phyloP scores from a whole-genome alignment of 345 rosid genomes.

The Noccaea bulbosa region DNA sequence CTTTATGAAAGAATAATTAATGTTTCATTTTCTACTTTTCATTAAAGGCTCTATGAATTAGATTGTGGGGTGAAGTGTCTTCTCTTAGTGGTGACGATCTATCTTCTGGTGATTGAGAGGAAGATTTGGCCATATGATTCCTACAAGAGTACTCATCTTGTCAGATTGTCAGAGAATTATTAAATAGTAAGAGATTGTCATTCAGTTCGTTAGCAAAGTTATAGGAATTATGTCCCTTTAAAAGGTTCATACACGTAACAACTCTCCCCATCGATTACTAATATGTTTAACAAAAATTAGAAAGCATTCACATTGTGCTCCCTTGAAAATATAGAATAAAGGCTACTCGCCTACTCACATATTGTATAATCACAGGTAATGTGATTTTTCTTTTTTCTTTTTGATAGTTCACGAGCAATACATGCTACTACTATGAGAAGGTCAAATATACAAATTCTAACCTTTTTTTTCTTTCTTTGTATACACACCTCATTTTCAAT shows the following conservation, averaged over 20 bases:
- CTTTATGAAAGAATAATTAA: no score
- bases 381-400: background rate
- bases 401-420: slow-evolving; percentile 20
- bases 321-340: background rate
- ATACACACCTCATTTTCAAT: slow-evolving; percentile 18
- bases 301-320: slow-evolving; percentile 7
- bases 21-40: no score
- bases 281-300: slow-evolving; percentile 2
- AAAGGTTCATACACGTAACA: slow-evolving; percentile 24
- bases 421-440: slow-evolving; percentile 32
- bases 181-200: no score
- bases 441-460: slow-evolving; percentile 34
- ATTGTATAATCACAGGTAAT: slow-evolving; percentile 4
- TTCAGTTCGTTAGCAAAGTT: no score
- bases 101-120: no score
- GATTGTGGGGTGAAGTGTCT: no score
- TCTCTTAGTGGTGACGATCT: no score
- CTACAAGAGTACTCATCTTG: no score
- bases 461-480: slow-evolving; percentile 9
- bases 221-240: slow-evolving; percentile 19
- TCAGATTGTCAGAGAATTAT: no score
- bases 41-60: no score
- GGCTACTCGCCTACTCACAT: slow-evolving; percentile 1
- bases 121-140: no score
- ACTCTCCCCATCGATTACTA: background rate